Conservation (phyloP, 1,284 basidiomycete species). For the Pseudozyma sp. region DNA sequence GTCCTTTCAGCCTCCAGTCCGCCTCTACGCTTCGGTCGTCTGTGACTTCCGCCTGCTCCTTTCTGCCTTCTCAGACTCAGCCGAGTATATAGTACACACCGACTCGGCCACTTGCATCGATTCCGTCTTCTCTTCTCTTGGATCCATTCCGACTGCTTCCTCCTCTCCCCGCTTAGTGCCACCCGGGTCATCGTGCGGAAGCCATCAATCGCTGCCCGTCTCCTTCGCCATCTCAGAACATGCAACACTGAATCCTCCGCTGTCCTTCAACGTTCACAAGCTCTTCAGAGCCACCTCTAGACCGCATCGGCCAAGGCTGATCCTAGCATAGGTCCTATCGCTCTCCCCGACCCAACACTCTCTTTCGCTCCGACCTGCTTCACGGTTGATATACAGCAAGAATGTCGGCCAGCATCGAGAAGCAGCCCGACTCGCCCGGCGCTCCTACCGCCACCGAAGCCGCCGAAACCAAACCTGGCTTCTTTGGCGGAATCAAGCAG, state of each 20-base stretch:
- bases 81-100: too few species aligned
- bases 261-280: background rate
- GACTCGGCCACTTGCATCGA: too few species aligned
- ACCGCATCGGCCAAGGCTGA: too few species aligned
- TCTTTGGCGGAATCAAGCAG: constrained; percentile 40
- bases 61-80: background rate
- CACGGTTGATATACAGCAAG: background rate
- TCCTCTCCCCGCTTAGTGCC: background rate
- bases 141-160: background rate
- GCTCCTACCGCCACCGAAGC: constrained; percentile 3
- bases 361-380: background rate
- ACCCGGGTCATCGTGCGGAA: too few species aligned
- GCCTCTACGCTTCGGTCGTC: too few species aligned
- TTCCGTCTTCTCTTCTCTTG: background rate
- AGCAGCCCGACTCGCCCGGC: constrained; percentile 12
- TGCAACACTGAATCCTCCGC: constrained; percentile 22
- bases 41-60: too few species aligned
- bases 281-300: constrained; percentile 12
- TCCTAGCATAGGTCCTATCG: too few species aligned
- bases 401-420: constrained; percentile 17
- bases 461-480: constrained; percentile 10
- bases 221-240: background rate
- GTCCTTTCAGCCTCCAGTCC: too few species aligned
- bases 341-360: background rate
- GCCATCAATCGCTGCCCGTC: too few species aligned